Evolutionary conservation across 768 basidiomycete species (phyloP), one percentile per base, ranked within the genome.

Genomic region (Psilocybe cyanescens): DNA sequence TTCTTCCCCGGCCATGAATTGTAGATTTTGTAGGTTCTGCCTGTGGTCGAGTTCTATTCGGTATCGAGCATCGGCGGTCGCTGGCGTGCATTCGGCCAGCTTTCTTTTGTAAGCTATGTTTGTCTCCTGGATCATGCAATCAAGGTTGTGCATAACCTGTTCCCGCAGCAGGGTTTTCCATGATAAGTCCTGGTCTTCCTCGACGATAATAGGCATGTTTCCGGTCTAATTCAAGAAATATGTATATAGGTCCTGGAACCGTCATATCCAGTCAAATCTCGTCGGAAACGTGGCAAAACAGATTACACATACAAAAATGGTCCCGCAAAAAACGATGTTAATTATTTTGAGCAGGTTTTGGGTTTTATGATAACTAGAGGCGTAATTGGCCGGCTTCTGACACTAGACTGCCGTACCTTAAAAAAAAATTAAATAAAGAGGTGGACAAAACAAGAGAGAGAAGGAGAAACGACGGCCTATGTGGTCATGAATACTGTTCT

Each of bases 71-170:
- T 65, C 62, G 6, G 63, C 3, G 51, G 63, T 56, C 2, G 66
- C 54, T 3, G 61, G 37, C 7, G 57, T 55, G 39, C 55, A 64
- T 31, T 65, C 57, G 5, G 60, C 52, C 30, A 70, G 30, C 48
- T 68, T 68, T 19, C 47, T 58, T 51, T 71, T 64, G 58, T 70
- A 70, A 29, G 70, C 64, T 2, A 45, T 56, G 19, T 67, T 61
- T 17, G 66, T 65, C 31, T 70, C 66, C 30, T 61, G 58, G 0
- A 73, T 62, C 47, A 68, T 61, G 30, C 58, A 58, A n/a, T 71
- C 69, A 29, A 72, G 65, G 55, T 70, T 69, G 17, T 67, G 65
- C 66, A 67, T 67, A 56, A 73, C 61, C n/a, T 67, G 68, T 37
- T 67, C 59, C 19, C 68, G 68, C 39, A 71, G 50, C 28, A 62